These are phyloP conservation scores for Cinchona pubescens DNA, from an alignment of 257 asterid genomes.

Conservation along the genomic window DNA sequence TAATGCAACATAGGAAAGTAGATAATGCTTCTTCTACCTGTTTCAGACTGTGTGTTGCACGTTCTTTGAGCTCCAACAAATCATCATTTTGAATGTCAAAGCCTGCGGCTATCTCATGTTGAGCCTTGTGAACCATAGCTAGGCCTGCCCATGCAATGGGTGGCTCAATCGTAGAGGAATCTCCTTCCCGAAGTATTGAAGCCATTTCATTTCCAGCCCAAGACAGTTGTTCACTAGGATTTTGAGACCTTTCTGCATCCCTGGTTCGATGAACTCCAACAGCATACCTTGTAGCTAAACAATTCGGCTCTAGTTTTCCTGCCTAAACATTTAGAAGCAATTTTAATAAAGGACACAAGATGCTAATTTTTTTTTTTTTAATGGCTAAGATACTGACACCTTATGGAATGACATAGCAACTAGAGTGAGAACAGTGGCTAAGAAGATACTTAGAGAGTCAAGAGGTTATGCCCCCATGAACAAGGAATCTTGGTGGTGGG, in stretches of 20 bases:
- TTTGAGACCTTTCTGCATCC: slow-evolving; percentile 96
- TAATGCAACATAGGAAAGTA: background rate
- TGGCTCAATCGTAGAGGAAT: slow-evolving; percentile 64
- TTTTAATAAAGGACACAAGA: slow-evolving; percentile 1
- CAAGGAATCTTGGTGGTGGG: too few relatives aligned
- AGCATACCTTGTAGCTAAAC: slow-evolving; percentile 89
- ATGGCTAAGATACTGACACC: too few relatives aligned
- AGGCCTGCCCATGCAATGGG: slow-evolving; percentile 95
- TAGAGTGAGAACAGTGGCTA: too few relatives aligned
- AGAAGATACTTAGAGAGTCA: too few relatives aligned
- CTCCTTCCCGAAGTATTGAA: slow-evolving; percentile 88
- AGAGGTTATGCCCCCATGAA: too few relatives aligned
- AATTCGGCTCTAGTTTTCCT: slow-evolving; percentile 91
- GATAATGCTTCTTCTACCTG: slow-evolving; percentile 45
- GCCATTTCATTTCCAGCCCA: slow-evolving; percentile 99
- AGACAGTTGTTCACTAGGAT: slow-evolving; percentile 84
- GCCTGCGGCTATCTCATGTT: slow-evolving; percentile 90
- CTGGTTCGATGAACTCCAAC: slow-evolving; percentile 87
- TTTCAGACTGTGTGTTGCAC: slow-evolving; percentile 80
- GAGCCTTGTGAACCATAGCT: slow-evolving; percentile 90
- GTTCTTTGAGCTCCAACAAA: slow-evolving; percentile 71
- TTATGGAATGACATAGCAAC: too few relatives aligned
- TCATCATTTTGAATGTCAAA: slow-evolving; percentile 76
- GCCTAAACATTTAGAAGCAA: slow-evolving; percentile 50
- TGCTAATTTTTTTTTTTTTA: too few relatives aligned